Base-by-base conservation (phyloP, 768 basidiomycete genomes). In the Rickenella mellea region DNA sequence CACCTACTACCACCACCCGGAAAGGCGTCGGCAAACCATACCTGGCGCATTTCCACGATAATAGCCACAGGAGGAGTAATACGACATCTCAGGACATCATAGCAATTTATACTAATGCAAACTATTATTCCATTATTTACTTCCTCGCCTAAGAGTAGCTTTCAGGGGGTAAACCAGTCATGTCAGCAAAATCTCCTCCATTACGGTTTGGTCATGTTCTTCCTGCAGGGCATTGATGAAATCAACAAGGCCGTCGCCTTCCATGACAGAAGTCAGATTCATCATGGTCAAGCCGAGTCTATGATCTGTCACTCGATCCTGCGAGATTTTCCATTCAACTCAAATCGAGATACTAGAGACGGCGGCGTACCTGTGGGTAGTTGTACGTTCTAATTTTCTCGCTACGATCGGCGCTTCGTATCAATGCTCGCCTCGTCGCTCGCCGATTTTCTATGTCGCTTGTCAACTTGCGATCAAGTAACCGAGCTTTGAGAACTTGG, bases 341-440 rank as follows among this genome's bases (percentile, higher is more conserved):
- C 15, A 35, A 30, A 27, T 17, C 12, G n/a, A 24, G 6, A 25
- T 4, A 30, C 32, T 10, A 32, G 27, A 41, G 26, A 21, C 30
- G 27, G 33, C 10, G n/a, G 45, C 64, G 8, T 38, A 74, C 89
- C 70, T 92, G 91, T 1, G 89, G 76, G 58, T 82, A 93, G 53
- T 96, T 97, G 61, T 97, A 98, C 4, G 96, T 98, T 47, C 96
- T 68, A 44, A 98, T 85, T 59, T 97, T 98, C 55, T 97, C 92
- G 51, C 88, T 89, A 17, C 96, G 68, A 55, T 93, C 91, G 2
- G 80, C 81, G 0, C 82, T 79, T 31, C 78, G 76, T 7, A 98
- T 81, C 33, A 97, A 79, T 47, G 66, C 80, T 26, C 77, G 69
- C 10, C 91, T 70, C 3, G 73, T 72, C 0, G 76, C 76, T 15